Conservation (phyloP, 176 grass and related monocot genomes). For the Tillandsia fasciculata region DNA sequence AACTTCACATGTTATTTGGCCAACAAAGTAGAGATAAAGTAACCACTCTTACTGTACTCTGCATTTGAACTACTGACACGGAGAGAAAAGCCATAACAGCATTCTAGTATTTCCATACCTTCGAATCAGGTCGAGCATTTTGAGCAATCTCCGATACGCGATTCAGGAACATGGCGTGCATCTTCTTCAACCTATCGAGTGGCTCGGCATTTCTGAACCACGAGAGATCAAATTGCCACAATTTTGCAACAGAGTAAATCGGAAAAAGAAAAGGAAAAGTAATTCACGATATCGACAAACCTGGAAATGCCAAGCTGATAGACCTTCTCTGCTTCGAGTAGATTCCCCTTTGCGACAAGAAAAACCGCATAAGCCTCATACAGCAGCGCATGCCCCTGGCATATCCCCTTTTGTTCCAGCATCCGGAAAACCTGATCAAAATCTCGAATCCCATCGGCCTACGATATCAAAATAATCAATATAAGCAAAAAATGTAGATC, state of each 20-base stretch:
- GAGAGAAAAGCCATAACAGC: background rate
- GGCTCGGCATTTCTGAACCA: slow-evolving; percentile 69
- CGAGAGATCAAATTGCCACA: slow-evolving; percentile 16
- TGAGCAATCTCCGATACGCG: slow-evolving; percentile 26
- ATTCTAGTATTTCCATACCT: slow-evolving; percentile 34
- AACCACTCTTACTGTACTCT: background rate
- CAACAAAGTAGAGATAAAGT: background rate
- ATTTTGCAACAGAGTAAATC: background rate
- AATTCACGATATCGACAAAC: slow-evolving; percentile 23
- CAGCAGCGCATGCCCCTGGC: slow-evolving; percentile 55
- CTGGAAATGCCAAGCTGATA: slow-evolving; percentile 51
- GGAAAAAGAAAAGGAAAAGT: slow-evolving; percentile 1
- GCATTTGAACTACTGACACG: background rate
- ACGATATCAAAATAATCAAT: slow-evolving; percentile 13
- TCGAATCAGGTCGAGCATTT: slow-evolving; percentile 32
- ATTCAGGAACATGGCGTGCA: slow-evolving; percentile 40
- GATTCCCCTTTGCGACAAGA: slow-evolving; percentile 34
- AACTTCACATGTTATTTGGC: background rate
- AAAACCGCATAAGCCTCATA: slow-evolving; percentile 75
- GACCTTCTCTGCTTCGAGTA: slow-evolving; percentile 54
- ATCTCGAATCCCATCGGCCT: slow-evolving; percentile 53
- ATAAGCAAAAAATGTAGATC: background rate
- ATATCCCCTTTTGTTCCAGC: slow-evolving; percentile 56
- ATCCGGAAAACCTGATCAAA: slow-evolving; percentile 45
- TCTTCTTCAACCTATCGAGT: slow-evolving; percentile 54